Evolutionary conservation across 208 protist genomes (phyloP).

Genomic region (Acanthamoeba castellanii): DNA sequence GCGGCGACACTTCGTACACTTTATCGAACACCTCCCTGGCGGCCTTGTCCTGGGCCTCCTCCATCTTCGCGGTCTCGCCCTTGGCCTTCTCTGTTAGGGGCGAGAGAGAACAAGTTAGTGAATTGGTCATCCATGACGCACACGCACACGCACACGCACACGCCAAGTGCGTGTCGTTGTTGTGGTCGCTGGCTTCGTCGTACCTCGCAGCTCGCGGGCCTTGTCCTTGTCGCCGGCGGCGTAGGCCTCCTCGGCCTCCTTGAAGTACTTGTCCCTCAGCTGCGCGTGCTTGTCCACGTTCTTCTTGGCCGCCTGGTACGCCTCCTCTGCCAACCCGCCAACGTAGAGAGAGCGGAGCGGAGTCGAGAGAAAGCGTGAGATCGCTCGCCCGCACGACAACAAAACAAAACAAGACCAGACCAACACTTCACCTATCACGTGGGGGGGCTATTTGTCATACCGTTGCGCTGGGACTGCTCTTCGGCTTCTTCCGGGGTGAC

Average conservation of each 20-base stretch:
- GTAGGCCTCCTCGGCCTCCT: conserved; percentile 63
- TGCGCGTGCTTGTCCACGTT: conserved; percentile 56
- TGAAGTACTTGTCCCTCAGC: conserved; percentile 68
- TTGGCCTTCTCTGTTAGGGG: conserved; percentile 53
- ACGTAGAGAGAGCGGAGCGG: not conserved
- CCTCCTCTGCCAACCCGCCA: conserved; percentile 12
- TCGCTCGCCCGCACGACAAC: too few species aligned
- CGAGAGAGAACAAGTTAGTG: not conserved
- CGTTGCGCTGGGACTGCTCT: conserved; percentile 27
- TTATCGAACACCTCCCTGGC: conserved; percentile 48
- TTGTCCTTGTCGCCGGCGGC: conserved; percentile 40
- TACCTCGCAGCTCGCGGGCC: conserved; percentile 28
- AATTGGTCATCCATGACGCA: not conserved
- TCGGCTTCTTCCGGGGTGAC: conserved; percentile 47
- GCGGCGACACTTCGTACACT: not conserved
- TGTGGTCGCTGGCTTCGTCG: not conserved
- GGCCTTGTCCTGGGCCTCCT: conserved; percentile 39
- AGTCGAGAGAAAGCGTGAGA: not conserved
- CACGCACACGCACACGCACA: too few species aligned
- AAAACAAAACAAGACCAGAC: not conserved
- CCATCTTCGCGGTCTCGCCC: conserved; percentile 27
- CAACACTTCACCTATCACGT: not conserved
- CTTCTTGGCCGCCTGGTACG: conserved; percentile 61
- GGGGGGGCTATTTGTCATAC: not conserved
- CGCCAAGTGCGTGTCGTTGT: too few species aligned